Evolutionary conservation across 1,139 yeast genomes (phyloP), one percentile per base, ranked within the genome.

Genomic region (Lizanozyma gosingica): DNA sequence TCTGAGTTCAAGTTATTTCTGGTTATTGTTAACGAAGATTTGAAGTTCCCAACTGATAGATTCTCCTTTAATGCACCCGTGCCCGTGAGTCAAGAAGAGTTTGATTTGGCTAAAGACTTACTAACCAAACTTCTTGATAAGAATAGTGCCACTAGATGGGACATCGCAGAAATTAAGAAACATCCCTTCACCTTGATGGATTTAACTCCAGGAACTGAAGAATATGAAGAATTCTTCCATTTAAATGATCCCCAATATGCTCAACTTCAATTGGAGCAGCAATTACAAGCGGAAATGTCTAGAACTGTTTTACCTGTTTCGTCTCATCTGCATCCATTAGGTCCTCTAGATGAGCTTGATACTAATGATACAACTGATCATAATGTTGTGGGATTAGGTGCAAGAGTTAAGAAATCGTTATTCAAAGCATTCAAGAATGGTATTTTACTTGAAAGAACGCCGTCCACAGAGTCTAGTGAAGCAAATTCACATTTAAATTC

Each of bases 1-100:
- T 80, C 83, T 39, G 98, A 92, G 56, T 84, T 77, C 59, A 90
- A 83, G 46, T 69, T 94, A 37, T 92, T 92, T 58, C 83, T 83
- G 43, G 92, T 83, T 15, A 92, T 94, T 49, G 86, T 80, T 16
- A 74, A 76, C 43, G 74, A 81, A 35, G 70, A 69, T 2, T 60
- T 87, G 18, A 65, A 63, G 35, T 81, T 83, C 48, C 96, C 97
- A 0, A 65, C 61, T 11, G 69, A 62, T 35, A 62, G 62, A 14
- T 47, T 45, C 17, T 50, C 65, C 8, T 73, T 63, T 61, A 65
- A 55, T 54, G 73, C 67, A 17, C 67, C 71, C 1, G 45, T 42
- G 15, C 59, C 61, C 1, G 71, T 73, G 14, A 44, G 59, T 4
- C 62, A 65, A 35, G 63, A 63, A 36, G 88, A 82, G 51, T 76